Evolutionary conservation across 768 basidiomycete species (phyloP).

Genomic region (Pisolithus orientalis): DNA sequence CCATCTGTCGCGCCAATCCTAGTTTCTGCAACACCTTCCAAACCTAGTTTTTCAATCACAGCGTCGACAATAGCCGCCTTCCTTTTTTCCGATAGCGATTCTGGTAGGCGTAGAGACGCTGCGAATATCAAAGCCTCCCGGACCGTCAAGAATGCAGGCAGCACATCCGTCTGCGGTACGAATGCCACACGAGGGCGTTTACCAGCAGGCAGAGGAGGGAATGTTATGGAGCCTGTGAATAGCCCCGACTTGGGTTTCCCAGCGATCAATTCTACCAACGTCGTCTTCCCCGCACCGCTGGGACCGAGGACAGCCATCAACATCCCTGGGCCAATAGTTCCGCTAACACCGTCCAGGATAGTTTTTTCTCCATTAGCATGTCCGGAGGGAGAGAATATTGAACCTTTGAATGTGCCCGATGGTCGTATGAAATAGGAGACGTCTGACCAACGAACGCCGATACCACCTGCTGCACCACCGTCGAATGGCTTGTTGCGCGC

Average conservation of each 20-base stretch:
- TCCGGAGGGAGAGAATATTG: background rate
- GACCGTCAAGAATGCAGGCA: constrained; percentile 75
- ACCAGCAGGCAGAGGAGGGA: constrained; percentile 33
- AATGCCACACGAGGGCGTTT: constrained; percentile 63
- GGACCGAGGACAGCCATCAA: constrained; percentile 93
- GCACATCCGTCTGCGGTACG: constrained; percentile 81
- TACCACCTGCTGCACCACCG: constrained; percentile 42
- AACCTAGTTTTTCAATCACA: constrained; percentile 73
- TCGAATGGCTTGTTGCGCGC: constrained; percentile 45
- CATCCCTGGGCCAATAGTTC: constrained; percentile 68
- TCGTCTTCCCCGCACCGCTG: constrained; percentile 90
- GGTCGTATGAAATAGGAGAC: constrained; percentile 59
- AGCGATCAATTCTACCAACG: constrained; percentile 85
- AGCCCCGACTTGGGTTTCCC: constrained; percentile 74
- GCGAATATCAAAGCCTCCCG: constrained; percentile 81
- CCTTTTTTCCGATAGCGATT: constrained; percentile 53
- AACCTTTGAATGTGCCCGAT: constrained; percentile 3
- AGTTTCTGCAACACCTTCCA: constrained; percentile 59
- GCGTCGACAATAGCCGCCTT: constrained; percentile 62
- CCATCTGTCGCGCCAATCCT: constrained; percentile 63
- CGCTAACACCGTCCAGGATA: constrained; percentile 69
- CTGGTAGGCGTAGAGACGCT: constrained; percentile 78
- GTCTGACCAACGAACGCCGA: constrained; percentile 61
- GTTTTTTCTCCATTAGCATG: constrained; percentile 32
- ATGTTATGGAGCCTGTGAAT: constrained; percentile 58